Evolutionary conservation across 495 filamentous ascomycete genomes (phyloP).

Genomic region (Lophiotrema nucula): DNA sequence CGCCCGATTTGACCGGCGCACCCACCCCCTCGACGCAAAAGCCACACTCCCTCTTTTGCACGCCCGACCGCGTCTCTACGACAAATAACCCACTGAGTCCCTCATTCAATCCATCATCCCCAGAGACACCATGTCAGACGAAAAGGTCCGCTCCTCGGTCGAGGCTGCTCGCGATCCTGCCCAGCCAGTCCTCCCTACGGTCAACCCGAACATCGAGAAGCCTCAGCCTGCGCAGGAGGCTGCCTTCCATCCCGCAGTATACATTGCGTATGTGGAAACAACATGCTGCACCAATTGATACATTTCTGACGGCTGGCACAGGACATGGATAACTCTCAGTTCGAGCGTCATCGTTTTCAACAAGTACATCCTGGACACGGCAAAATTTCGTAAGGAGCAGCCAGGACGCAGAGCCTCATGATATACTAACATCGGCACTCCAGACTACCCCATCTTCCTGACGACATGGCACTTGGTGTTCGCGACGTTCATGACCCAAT

Average conservation of each 20-base stretch:
- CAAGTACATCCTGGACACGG: slow-evolving; percentile 90
- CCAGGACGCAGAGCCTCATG: neutral
- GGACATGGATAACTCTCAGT: slow-evolving; percentile 86
- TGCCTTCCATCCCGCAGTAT: slow-evolving; percentile 78
- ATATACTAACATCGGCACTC: neutral
- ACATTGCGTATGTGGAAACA: slow-evolving; percentile 70
- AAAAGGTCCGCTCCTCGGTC: slow-evolving; percentile 77
- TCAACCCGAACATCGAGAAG: slow-evolving; percentile 73
- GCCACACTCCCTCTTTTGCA: slow-evolving; percentile 9
- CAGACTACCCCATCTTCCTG: slow-evolving; percentile 63
- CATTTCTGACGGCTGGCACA: slow-evolving; percentile 46
- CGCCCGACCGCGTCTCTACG: neutral
- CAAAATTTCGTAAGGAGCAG: slow-evolving; percentile 71
- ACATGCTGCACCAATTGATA: neutral
- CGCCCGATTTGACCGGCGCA: slow-evolving; percentile 2
- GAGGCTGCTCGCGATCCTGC: slow-evolving; percentile 58
- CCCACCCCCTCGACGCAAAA: neutral
- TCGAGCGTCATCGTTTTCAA: slow-evolving; percentile 97
- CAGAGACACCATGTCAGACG: slow-evolving; percentile 52
- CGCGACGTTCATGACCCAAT: slow-evolving; percentile 85
- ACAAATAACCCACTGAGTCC: slow-evolving; percentile 6
- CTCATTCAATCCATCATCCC: slow-evolving; percentile 12
- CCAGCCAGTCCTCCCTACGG: slow-evolving; percentile 70
- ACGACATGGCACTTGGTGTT: slow-evolving; percentile 93
- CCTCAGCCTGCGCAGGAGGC: slow-evolving; percentile 53